A percentile compares a stretch with the other conserved stretches of the same genome.
Conservation (phyloP, 148 eudicot genomes). For the Gaultheria prostrata region DNA sequence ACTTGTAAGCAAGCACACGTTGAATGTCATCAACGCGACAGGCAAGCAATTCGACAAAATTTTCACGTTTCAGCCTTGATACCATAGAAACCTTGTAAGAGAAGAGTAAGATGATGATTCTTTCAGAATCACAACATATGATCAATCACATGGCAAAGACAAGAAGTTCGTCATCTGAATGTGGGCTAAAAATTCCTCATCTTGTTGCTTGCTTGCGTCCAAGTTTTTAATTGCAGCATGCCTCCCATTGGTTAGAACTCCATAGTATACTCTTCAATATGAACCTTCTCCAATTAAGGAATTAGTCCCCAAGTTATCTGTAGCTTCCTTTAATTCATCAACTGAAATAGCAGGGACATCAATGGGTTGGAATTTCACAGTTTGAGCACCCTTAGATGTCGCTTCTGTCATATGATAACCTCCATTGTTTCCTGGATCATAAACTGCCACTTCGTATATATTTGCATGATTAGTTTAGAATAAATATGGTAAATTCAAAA, state of each 20-base stretch:
- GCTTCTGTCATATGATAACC: slow-evolving; percentile 55
- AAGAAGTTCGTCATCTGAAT: slow-evolving; percentile 20
- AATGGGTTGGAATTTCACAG: slow-evolving; percentile 57
- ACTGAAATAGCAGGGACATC: slow-evolving; percentile 56
- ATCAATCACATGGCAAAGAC: not conserved
- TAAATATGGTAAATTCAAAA: too few species aligned
- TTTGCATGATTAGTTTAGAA: not conserved
- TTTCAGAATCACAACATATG: not conserved
- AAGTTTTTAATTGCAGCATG: slow-evolving; percentile 65
- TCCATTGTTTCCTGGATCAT: slow-evolving; percentile 50
- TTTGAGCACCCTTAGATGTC: slow-evolving; percentile 57
- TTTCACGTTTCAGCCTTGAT: slow-evolving; percentile 66
- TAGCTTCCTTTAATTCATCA: slow-evolving; percentile 62
- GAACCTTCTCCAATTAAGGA: slow-evolving; percentile 73
- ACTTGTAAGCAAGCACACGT: slow-evolving; percentile 67
- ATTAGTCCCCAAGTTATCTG: slow-evolving; percentile 60
- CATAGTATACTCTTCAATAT: slow-evolving; percentile 66
- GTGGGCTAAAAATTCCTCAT: slow-evolving; percentile 65
- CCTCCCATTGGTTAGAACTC: slow-evolving; percentile 52
- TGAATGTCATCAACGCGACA: slow-evolving; percentile 56
- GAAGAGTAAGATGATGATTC: slow-evolving; percentile 2
- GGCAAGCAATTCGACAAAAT: slow-evolving; percentile 65
- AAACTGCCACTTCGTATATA: slow-evolving; percentile 14
- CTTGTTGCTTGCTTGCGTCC: slow-evolving; percentile 73
- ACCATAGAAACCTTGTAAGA: slow-evolving; percentile 59